Evolutionary conservation across 306 rosid genomes (phyloP).

Genomic region (Alnus glutinosa): DNA sequence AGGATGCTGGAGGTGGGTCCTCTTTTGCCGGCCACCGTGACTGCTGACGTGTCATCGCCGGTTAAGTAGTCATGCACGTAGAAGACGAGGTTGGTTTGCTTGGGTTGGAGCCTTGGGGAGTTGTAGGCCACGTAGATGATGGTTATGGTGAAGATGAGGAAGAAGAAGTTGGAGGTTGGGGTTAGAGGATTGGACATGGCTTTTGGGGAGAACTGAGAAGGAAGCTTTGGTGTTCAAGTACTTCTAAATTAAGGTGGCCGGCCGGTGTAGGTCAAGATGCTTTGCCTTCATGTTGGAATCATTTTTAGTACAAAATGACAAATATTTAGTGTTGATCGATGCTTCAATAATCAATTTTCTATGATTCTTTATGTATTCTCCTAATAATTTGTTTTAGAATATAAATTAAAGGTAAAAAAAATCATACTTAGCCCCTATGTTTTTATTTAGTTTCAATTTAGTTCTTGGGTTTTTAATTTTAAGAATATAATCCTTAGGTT

Average conservation of each 20-base stretch:
- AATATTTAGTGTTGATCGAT: not conserved
- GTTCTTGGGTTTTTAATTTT: too few relatives aligned
- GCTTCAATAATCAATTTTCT: not conserved
- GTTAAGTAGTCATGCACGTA: conserved; percentile 69
- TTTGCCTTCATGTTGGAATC: not conserved
- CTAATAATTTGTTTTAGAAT: too few relatives aligned
- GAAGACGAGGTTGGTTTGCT: conserved; percentile 56
- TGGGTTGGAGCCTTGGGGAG: conserved; percentile 38
- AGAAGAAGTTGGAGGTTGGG: conserved; percentile 38
- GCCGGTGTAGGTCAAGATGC: conserved; percentile 25
- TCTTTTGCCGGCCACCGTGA: conserved; percentile 45
- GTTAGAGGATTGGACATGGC: conserved; percentile 40
- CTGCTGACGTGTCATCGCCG: conserved; percentile 44
- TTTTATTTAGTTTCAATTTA: too few relatives aligned
- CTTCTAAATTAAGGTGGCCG: not conserved
- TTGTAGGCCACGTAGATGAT: conserved; percentile 44
- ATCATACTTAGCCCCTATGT: too few relatives aligned
- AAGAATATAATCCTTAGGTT: too few relatives aligned
- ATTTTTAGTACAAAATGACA: conserved; percentile 25
- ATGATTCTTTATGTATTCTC: not conserved
- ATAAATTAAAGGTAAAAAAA: too few relatives aligned
- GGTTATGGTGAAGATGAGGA: conserved; percentile 44
- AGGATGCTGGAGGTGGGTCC: conserved; percentile 49
- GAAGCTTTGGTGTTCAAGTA: not conserved
- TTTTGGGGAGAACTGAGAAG: not conserved